Evolutionary conservation across 1,284 basidiomycete genomes (phyloP).

Genomic region (Moesziomyces sp.): DNA sequence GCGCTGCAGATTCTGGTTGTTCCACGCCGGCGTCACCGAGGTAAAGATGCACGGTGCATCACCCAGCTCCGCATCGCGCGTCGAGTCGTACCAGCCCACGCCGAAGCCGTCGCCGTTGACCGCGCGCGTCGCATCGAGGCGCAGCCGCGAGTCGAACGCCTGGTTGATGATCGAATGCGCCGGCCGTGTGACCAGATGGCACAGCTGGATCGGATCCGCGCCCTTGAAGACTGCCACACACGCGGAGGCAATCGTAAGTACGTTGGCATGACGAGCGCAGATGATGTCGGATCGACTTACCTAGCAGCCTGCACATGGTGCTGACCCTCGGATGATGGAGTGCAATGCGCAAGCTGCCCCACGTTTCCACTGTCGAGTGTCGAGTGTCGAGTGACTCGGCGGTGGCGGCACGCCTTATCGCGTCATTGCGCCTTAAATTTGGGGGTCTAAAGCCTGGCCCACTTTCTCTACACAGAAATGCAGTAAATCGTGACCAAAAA

Average conservation of each 20-base stretch:
- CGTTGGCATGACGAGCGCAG: no score
- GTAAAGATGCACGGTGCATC: conserved; percentile 88
- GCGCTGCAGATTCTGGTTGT: conserved; percentile 62
- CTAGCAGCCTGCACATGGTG: conserved; percentile 48
- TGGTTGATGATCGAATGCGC: conserved; percentile 82
- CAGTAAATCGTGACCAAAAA: background rate
- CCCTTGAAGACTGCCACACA: conserved; percentile 55
- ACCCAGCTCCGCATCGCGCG: conserved; percentile 44
- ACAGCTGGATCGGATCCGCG: conserved; percentile 52
- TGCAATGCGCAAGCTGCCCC: background rate
- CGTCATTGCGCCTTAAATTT: conserved; percentile 9
- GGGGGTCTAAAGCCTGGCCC: no score
- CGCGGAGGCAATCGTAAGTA: no score
- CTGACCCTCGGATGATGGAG: background rate
- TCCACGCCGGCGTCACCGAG: conserved; percentile 78
- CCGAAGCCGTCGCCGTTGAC: conserved; percentile 89
- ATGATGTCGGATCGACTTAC: no score
- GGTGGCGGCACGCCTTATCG: conserved; percentile 10
- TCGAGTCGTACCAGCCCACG: conserved; percentile 77
- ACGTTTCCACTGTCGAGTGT: conserved; percentile 5
- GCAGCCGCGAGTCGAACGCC: conserved; percentile 62
- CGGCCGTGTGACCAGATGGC: conserved; percentile 84
- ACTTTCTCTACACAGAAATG: no score
- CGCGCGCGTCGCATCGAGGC: conserved; percentile 69
- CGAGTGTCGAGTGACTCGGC: background rate